Evolutionary conservation across 1,139 yeast species (phyloP).

Genomic region (Scheffersomyces lignicola): DNA sequence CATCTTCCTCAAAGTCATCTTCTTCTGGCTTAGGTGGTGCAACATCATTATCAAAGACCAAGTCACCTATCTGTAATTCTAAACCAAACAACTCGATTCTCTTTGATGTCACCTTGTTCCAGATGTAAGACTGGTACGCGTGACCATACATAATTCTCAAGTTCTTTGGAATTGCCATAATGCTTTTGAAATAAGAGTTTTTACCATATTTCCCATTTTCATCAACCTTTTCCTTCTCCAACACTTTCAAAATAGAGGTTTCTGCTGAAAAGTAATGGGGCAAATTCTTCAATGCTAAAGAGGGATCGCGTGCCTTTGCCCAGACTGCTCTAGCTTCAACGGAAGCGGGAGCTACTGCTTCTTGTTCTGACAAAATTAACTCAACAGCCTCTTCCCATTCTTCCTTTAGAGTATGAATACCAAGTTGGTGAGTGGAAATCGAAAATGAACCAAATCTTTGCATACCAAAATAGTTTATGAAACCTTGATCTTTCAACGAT

Average conservation of each 20-base stretch:
- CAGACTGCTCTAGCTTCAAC: slow-evolving; percentile 79
- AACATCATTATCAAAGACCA: slow-evolving; percentile 50
- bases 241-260: slow-evolving; percentile 60
- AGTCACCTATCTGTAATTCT: slow-evolving; percentile 76
- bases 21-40: slow-evolving; percentile 33
- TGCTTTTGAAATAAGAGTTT: slow-evolving; percentile 70
- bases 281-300: slow-evolving; percentile 66
- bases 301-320: slow-evolving; percentile 72
- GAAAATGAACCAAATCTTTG: slow-evolving; percentile 97
- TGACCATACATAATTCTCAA: slow-evolving; percentile 94
- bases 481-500: slow-evolving; percentile 68
- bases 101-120: slow-evolving; percentile 86
- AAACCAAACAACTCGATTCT: slow-evolving; percentile 73
- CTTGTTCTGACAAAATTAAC: slow-evolving; percentile 80
- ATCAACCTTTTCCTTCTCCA: slow-evolving; percentile 47
- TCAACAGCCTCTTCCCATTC: slow-evolving; percentile 83
- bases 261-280: slow-evolving; percentile 91
- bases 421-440: slow-evolving; percentile 84
- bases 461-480: slow-evolving; percentile 93
- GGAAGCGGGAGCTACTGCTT: slow-evolving; percentile 78
- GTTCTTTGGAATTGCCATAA: slow-evolving; percentile 90
- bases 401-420: slow-evolving; percentile 65
- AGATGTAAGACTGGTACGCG: slow-evolving; percentile 93
- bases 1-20: slow-evolving; percentile 63
- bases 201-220: slow-evolving; percentile 46